Base-by-base conservation (phyloP, 495 filamentous ascomycete genomes). In the Delitschia confertaspora region DNA sequence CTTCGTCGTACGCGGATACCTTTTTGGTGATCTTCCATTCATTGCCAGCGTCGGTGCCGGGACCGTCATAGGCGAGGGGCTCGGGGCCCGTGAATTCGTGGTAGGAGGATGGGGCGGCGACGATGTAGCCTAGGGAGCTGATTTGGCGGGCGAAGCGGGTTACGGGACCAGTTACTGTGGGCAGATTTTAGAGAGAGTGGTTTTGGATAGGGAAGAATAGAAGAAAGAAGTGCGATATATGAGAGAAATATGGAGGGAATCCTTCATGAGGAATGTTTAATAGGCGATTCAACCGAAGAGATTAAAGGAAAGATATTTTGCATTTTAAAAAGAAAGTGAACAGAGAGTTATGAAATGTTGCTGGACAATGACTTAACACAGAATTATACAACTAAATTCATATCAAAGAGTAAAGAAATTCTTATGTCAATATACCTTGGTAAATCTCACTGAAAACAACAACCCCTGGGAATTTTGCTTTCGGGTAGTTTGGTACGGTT, bases 391-490 rank as follows among this genome's bases (percentile, higher is more conserved):
- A n/a, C n/a, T n/a, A n/a, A n/a, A n/a, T 23, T 11, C 45, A 16
- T 49, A 24, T 13, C 17, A 36, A 53, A 21, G 26, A 25, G n/a
- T 24, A 26, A 10, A 39, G 42, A 27, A 25, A 27, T 18, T n/a
- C 11, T 8, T 22, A 34, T 19, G 13, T 20, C n/a, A 22, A 38
- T 55, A 17, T 63, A 87, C 87, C 88, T 79, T 95, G 88, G 58
- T 95, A 95, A 53, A 95, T 95, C 66, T 95, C 88, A 60, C 82
- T 88, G 63, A 94, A 96, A 30, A 95, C 67, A 5, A 86, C 83
- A 1, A 96, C 84, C 18, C 85, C 89, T 0, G 88, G 89, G 59
- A 95, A 96, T 35, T 81, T 77, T 53, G 88, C 89, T 34, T 89
- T 75, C 11, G 88, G 86, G 57, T 91, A 91, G 38, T 78, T 76